Base-by-base conservation (phyloP, 2,329 filamentous ascomycete genomes). In the Beauveria sp. region DNA sequence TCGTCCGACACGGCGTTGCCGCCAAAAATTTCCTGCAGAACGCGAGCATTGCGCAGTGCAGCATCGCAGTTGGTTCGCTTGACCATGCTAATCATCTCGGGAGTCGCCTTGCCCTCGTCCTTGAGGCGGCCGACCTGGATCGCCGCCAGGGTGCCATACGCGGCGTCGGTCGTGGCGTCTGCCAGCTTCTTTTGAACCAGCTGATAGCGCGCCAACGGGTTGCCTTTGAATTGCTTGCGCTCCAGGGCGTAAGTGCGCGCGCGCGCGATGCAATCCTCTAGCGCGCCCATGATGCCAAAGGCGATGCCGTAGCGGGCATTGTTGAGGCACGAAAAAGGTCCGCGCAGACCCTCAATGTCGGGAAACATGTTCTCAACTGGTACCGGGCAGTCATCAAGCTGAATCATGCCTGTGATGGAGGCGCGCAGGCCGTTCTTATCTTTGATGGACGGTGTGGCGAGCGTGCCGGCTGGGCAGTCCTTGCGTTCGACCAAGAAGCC, bases 1-100 rank as follows among this genome's bases (percentile, higher is more conserved):
- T 99, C 94, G 69, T 99, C 94, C 70, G 92, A 96, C 55, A 94
- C 91, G n/a, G 94, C 94, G 71, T 99, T 99, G 34, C 94, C 94
- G 62, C 94, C 94, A 77, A 99, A 97, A 24, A 99, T 84, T 78
- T 99, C 94, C 75, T 99, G 94, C 63, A 99, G 79, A 71, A 82
- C 79, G 66, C 94, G 83, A 22, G 92, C 86, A 66, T 93, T 92
- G 34, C 84, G 78, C 68, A 99, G 78, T 18, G 94, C 94, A 57
- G 88, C 81, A 75, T 99, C 94, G 75, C 94, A 99, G 76, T 99
- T 99, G 78, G 97, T 92, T 67, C 94, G 83, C 83, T 99, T 99
- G 72, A 97, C 87, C 90, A 99, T 84, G 72, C 84, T 87, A 69
- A 99, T 96, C 93, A 97, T 97, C 79, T 99, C 94, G 7, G 94